Percentiles rank a stretch among this genome's conserved stretches.
Conservation (phyloP, 345 rosid species). For the Firmiana major region DNA sequence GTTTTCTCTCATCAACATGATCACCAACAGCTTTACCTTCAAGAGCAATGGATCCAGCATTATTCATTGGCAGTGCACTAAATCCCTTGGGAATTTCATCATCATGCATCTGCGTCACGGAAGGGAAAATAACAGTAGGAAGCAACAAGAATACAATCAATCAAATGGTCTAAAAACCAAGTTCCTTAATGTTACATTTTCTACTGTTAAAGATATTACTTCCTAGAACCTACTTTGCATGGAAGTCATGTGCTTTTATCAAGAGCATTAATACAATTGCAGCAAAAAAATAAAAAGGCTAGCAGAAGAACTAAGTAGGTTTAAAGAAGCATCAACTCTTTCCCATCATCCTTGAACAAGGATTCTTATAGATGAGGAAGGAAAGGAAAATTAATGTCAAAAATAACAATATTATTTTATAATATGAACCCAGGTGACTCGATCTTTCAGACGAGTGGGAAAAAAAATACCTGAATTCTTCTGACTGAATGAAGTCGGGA, state of each 20-base stretch:
- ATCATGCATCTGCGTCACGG: constrained; percentile 34
- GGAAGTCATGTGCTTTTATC: neutral
- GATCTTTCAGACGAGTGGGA: neutral
- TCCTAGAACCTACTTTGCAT: neutral
- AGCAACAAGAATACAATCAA: constrained; percentile 2
- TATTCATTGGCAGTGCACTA: constrained; percentile 32
- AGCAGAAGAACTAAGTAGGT: neutral
- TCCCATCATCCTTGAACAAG: neutral
- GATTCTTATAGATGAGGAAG: neutral
- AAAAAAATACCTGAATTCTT: constrained; percentile 16
- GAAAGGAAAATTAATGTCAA: neutral
- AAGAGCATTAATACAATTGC: neutral
- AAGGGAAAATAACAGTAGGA: constrained; percentile 11
- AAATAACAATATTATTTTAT: neutral
- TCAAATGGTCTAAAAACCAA: neutral
- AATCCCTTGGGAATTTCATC: constrained; percentile 43
- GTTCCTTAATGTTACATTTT: neutral
- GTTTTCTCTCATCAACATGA: constrained; percentile 41
- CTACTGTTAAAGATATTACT: neutral
- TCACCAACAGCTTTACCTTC: constrained; percentile 36
- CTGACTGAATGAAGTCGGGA: constrained; percentile 50
- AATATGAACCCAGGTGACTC: neutral
- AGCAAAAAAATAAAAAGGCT: neutral
- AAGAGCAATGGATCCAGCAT: constrained; percentile 29
- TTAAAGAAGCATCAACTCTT: constrained; percentile 6